Percentiles rank a stretch among this genome's conserved stretches.
These are phyloP conservation scores for Parachaetomium inaequale DNA, from an alignment of 495 filamentous ascomycete species.

Conservation along the genomic window DNA sequence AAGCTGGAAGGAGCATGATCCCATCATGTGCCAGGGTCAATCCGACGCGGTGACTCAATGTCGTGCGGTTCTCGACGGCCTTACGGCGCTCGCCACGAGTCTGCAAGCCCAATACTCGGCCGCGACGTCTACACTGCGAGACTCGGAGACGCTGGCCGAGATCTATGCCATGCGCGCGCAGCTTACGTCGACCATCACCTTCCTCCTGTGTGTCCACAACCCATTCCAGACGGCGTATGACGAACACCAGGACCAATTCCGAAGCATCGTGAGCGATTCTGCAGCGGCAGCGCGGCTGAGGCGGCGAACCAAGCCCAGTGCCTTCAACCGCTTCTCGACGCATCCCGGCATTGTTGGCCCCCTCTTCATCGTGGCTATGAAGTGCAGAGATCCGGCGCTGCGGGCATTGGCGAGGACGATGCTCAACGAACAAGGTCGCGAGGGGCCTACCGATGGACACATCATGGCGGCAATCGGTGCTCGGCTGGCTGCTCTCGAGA, in stretches of 20 bases:
- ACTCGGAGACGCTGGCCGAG: background rate
- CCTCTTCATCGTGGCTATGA: background rate
- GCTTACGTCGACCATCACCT: background rate
- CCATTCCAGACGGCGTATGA: background rate
- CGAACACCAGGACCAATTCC: background rate
- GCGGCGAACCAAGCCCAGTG: background rate
- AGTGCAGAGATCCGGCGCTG: background rate
- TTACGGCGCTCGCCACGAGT: background rate
- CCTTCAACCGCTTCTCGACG: background rate
- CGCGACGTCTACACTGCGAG: background rate
- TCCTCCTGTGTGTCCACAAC: background rate
- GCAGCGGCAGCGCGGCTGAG: background rate
- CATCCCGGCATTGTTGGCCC: background rate
- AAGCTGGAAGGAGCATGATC: background rate
- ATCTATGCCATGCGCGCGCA: background rate
- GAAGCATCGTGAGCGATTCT: background rate
- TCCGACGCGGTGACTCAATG: background rate
- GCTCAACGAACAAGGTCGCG: background rate
- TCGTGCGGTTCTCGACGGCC: background rate
- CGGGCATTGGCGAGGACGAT: background rate
- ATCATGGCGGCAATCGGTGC: slow-evolving; percentile 3
- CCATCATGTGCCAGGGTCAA: background rate
- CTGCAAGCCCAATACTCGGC: background rate
- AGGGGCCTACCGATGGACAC: slow-evolving; percentile 6
- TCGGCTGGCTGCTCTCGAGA: background rate